phyloP scores from a whole-genome alignment of 257 asterid genomes.

The Solanum medicagineum region DNA sequence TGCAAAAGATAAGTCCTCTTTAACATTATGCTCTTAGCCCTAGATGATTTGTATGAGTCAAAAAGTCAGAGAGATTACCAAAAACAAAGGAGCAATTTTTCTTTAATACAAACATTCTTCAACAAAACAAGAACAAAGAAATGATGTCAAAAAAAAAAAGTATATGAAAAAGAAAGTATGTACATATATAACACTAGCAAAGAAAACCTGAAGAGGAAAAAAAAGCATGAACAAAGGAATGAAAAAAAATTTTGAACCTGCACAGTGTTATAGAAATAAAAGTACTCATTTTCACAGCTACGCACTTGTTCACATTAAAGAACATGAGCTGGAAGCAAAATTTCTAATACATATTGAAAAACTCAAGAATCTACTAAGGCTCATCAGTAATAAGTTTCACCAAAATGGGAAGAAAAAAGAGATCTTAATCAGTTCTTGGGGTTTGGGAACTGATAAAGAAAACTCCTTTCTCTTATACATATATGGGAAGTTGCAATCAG shows the following conservation, averaged over 20 bases:
- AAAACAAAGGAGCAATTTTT: not conserved
- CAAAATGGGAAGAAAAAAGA: slow-evolving; percentile 8
- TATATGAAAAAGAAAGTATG: not conserved
- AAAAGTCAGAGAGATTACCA: not conserved
- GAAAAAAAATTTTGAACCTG: not conserved
- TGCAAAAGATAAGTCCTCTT: not conserved
- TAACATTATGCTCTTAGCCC: not conserved
- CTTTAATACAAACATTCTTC: not conserved
- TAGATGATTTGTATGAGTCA: not conserved
- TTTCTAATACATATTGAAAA: not conserved
- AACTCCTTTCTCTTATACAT: not conserved
- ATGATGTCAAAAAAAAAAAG: not conserved
- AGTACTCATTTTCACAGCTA: not conserved
- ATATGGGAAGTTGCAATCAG: not conserved
- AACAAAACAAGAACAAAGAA: not conserved
- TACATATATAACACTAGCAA: not conserved
- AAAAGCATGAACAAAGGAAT: not conserved
- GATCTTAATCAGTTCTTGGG: not conserved
- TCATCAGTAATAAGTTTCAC: slow-evolving; percentile 14
- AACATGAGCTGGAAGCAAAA: not conserved
- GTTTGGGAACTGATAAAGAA: not conserved
- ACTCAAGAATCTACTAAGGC: not conserved
- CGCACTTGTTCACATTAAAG: not conserved
- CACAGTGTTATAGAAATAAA: not conserved
- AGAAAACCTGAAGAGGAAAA: not conserved